Base-by-base conservation (phyloP, 306 rosid genomes). In the Prosopis cineraria region DNA sequence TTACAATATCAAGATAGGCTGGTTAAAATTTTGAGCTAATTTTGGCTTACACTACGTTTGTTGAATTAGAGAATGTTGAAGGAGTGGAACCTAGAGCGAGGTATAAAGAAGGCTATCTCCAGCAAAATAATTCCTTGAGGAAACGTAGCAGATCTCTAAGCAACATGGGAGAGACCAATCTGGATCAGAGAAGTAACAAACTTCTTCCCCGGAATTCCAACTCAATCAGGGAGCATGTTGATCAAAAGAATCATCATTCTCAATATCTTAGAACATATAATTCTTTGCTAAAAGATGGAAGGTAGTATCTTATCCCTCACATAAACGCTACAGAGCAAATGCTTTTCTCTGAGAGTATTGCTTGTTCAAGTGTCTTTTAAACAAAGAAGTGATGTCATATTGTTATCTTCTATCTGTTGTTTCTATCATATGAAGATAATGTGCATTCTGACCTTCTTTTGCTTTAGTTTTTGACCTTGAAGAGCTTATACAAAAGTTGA, bases 271-370 rank as follows among this genome's bases (percentile, higher is more conserved):
- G 79, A 65, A 83, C 78, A 64, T 95, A 95, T 82, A 88, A 87
- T 86, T 82, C 79, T 73, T 84, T 86, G 77, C 85, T 95, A 73
- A 93, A 77, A 81, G 84, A 52, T 76, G 98, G 90, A 69, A 93
- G 98, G 99, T 89, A 88, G 74, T 39, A 27, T 75, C 33, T 59
- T 70, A 69, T 78, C 33, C 45, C 76, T 17, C 19, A 13, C 81
- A 55, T 52, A 43, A 48, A 27, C 52, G 36, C 17, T 55, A 39
- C 33, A 33, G 68, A 74, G 72, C 44, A 31, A 37, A 53, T 73
- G 59, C 10, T 30, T 76, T 50, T 77, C 52, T 27, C 13, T 73
- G 64, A 70, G 85, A 82, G 76, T 50, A 44, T 34, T 47, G 67
- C 77, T 66, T 73, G 67, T 37, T 78, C 68, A 77, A 65, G 27